These are phyloP conservation scores for Citrus australasica DNA, from an alignment of 345 rosid genomes.

Conservation along the genomic window DNA sequence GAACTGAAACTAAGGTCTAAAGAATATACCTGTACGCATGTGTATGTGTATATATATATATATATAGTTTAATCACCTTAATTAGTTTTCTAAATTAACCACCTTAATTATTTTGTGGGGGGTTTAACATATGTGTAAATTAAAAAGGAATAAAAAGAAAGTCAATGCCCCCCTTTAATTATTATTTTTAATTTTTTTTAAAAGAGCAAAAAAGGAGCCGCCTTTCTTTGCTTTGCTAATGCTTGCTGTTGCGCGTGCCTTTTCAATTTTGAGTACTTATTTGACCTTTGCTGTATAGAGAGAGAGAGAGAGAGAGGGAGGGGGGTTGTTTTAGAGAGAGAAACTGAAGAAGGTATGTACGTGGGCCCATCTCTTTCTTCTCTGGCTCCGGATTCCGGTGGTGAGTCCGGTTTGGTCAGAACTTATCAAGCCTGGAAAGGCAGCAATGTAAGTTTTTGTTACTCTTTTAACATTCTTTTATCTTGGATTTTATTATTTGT, in stretches of 20 bases:
- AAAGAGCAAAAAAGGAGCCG: slow-evolving; percentile 1
- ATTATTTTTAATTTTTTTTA: no score
- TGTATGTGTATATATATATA: no score
- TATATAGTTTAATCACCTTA: no score
- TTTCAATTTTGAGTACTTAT: neutral
- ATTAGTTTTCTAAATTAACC: no score
- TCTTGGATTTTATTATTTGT: neutral
- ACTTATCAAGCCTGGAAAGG: slow-evolving; percentile 81
- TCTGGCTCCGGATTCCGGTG: slow-evolving; percentile 25
- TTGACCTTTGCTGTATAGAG: neutral
- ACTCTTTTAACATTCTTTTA: neutral
- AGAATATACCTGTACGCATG: neutral
- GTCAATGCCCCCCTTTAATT: neutral
- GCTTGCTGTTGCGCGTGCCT: neutral
- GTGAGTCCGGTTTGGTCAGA: slow-evolving; percentile 38
- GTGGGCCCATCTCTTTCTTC: slow-evolving; percentile 35
- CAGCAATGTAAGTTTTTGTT: slow-evolving; percentile 53
- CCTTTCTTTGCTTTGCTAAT: slow-evolving; percentile 8
- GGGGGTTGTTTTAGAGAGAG: neutral
- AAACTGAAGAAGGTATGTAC: slow-evolving; percentile 23
- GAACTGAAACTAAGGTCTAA: no score
- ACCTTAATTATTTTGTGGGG: neutral
- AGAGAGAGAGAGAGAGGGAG: neutral
- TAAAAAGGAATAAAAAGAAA: neutral
- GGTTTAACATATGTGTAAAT: neutral